These are phyloP conservation scores for Candida glaebosa DNA, from an alignment of 805 yeast genomes.

Conservation along the genomic window DNA sequence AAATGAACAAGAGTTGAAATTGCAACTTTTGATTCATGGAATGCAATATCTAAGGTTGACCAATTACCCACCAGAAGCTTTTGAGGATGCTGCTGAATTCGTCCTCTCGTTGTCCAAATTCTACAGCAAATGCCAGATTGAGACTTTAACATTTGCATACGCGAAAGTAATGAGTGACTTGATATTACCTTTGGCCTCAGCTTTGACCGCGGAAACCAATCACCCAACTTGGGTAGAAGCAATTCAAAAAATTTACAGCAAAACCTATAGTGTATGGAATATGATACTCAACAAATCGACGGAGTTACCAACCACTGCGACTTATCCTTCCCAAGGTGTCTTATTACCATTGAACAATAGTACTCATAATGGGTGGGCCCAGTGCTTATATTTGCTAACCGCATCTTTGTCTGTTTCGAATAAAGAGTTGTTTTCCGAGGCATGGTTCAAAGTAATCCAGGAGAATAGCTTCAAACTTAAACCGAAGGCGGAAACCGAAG, in stretches of 20 bases:
- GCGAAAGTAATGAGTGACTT: slow-evolving; percentile 79
- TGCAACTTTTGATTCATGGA: slow-evolving; percentile 79
- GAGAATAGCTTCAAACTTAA: slow-evolving; percentile 56
- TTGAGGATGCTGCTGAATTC: slow-evolving; percentile 94
- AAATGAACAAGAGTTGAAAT: slow-evolving; percentile 47
- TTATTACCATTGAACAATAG: not conserved
- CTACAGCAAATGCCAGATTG: slow-evolving; percentile 61
- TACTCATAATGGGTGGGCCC: slow-evolving; percentile 51
- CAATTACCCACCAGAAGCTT: slow-evolving; percentile 81
- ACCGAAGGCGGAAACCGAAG: slow-evolving; percentile 51
- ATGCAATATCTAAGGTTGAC: slow-evolving; percentile 81
- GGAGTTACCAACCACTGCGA: not conserved
- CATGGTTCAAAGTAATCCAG: slow-evolving; percentile 74
- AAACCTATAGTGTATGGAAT: slow-evolving; percentile 44
- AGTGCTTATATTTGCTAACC: slow-evolving; percentile 63
- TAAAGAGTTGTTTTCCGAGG: slow-evolving; percentile 61
- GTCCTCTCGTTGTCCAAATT: slow-evolving; percentile 83
- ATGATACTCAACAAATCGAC: slow-evolving; percentile 11
- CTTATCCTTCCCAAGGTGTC: not conserved
- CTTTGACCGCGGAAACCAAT: slow-evolving; percentile 88
- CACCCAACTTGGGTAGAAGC: slow-evolving; percentile 95
- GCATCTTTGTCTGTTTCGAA: slow-evolving; percentile 81
- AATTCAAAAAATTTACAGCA: slow-evolving; percentile 55
- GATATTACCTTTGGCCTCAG: slow-evolving; percentile 77
- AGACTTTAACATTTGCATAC: slow-evolving; percentile 68